Base-by-base conservation (phyloP, 441 rosid species). In the Erodium moschatum region DNA sequence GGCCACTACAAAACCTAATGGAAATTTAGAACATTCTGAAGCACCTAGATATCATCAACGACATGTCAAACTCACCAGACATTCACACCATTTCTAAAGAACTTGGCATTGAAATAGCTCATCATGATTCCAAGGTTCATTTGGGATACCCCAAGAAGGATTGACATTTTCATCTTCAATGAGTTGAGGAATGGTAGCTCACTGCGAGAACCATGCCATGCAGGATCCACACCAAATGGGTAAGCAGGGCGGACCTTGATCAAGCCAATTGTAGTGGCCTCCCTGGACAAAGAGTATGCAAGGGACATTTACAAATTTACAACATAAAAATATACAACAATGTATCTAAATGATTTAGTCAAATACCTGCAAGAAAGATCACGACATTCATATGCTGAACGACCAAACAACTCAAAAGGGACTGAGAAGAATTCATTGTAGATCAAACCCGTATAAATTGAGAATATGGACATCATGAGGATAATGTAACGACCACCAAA, bases 401-500 rank as follows among this genome's bases (percentile, higher is more conserved):
- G 83, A 70, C 85, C 88, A 85, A 95, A 92, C 74, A 95, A 76
- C 69, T 84, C 89, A 76, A 84, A 90, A 67, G 98, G 91, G 15
- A 92, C 88, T 0, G 98, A 95, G 85, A 92, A 95, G 83, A 89
- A 89, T 74, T 95, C 99, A 40, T 95, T 95, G 82, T 95, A 95
- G 71, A 95, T 84, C 54, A 95, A 68, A 44, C 99, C 99, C 31
- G 95, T 85, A 77, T 83, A 92, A 67, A 95, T 92, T 61, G 99
- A 95, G 81, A 95, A 90, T 61, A 91, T 72, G 69, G 99, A 73
- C 98, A 92, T 95, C 96, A 95, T 74, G 84, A 95, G 0, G 54
- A 95, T 86, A 67, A 90, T 92, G 82, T 95, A 95, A 72, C 98
- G 98, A 11, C 98, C 98, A 65, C 98, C 99, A 77, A 95, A 95